Evolutionary conservation across 2,329 filamentous ascomycete species (phyloP).

Genomic region (Graphiopsis chlorocephala): DNA sequence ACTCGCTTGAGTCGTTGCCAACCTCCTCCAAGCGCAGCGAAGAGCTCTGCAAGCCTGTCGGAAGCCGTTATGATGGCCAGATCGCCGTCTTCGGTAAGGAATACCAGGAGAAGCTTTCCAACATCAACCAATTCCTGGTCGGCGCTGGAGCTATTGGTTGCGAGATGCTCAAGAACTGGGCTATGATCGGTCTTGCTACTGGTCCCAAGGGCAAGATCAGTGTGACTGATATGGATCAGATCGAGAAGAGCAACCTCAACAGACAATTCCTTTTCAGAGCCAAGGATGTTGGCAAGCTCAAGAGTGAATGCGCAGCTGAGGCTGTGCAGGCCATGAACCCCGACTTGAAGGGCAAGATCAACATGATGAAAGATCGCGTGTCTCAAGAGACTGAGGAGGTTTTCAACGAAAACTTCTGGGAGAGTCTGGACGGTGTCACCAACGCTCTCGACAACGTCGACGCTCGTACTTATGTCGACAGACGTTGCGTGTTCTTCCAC

Average conservation of each 20-base stretch:
- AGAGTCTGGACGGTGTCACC: slow-evolving; percentile 81
- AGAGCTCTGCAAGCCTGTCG: slow-evolving; percentile 80
- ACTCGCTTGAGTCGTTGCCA: slow-evolving; percentile 93
- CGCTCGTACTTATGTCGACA: slow-evolving; percentile 92
- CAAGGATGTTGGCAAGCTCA: slow-evolving; percentile 90
- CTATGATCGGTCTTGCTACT: slow-evolving; percentile 92
- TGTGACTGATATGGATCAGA: slow-evolving; percentile 97
- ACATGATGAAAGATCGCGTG: slow-evolving; percentile 82
- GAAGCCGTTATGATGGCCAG: slow-evolving; percentile 90
- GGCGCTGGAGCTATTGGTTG: slow-evolving; percentile 96
- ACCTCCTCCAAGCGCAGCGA: slow-evolving; percentile 71
- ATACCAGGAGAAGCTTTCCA: slow-evolving; percentile 89
- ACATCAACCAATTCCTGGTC: slow-evolving; percentile 89
- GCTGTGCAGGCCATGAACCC: slow-evolving; percentile 97
- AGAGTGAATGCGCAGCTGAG: slow-evolving; percentile 88
- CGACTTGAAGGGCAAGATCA: slow-evolving; percentile 81
- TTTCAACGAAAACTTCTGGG: slow-evolving; percentile 94
- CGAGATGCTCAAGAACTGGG: slow-evolving; percentile 99
- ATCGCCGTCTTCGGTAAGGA: slow-evolving; percentile 93
- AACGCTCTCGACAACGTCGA: slow-evolving; percentile 98
- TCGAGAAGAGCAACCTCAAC: slow-evolving; percentile 98
- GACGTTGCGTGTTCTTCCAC: slow-evolving; percentile 95
- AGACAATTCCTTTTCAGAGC: slow-evolving; percentile 93
- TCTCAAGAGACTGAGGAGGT: slow-evolving; percentile 88
- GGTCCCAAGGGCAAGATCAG: slow-evolving; percentile 85